Evolutionary conservation across 2,329 filamentous ascomycete genomes (phyloP).

Genomic region (Cladorrhinum sp.): DNA sequence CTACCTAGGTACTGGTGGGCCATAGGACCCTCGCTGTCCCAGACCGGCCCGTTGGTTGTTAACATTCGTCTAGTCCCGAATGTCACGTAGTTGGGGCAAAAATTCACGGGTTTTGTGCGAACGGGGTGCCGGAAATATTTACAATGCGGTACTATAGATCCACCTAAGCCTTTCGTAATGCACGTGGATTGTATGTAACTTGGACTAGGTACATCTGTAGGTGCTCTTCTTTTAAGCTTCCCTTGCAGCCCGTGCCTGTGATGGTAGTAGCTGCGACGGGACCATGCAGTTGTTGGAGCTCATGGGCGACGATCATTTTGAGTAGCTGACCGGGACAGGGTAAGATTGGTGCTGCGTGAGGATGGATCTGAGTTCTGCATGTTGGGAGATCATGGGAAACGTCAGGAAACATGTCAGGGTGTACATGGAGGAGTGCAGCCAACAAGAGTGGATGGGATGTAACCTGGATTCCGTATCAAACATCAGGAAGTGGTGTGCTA

Average conservation of each 20-base stretch:
- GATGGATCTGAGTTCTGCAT: not conserved
- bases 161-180: not conserved
- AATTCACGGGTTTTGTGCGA: too few relatives aligned
- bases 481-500: not conserved
- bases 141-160: conserved; percentile 5
- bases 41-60: not conserved
- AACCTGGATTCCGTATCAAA: not conserved
- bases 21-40: too few relatives aligned
- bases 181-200: not conserved
- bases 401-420: not conserved
- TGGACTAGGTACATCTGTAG: not conserved
- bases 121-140: not conserved
- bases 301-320: conserved; percentile 1
- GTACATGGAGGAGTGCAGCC: not conserved
- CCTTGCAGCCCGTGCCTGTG: not conserved
- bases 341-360: not conserved
- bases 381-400: not conserved
- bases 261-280: conserved; percentile 2
- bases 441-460: not conserved
- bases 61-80: not conserved
- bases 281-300: conserved; percentile 1
- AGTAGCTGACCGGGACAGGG: not conserved
- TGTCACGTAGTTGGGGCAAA: not conserved
- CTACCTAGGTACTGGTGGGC: too few relatives aligned
- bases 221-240: not conserved